Evolutionary conservation across 306 rosid genomes (phyloP), one percentile per base, ranked within the genome.

Genomic region (Vigna trinervia): DNA sequence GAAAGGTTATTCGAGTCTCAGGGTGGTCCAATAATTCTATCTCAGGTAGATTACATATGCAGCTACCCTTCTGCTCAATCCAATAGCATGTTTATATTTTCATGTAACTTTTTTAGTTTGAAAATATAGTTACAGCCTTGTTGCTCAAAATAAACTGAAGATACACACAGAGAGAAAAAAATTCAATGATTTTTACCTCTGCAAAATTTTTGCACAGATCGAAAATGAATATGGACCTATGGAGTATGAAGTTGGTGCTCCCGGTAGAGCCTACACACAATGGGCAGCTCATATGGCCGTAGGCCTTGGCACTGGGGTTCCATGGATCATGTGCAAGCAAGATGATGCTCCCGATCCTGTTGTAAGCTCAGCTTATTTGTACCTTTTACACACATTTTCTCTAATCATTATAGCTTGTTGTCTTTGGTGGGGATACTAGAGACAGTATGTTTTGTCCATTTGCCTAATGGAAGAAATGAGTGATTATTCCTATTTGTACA

Each of bases 281-380:
- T 95, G 99, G 99, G 99, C 99, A 8, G 99, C 99, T 28, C 83
- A 84, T 66, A 92, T 95, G 99, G 99, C 99, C 60, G 62, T 88
- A 46, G 97, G 90, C 75, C 97, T 92, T 1, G 80, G 86, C n/a
- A 95, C 99, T 0, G 99, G 97, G 46, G 99, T 95, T 77, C 99
- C 99, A 7, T 95, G 99, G 99, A 89, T 95, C 75, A 95, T 95
- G 99, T 95, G 99, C 90, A 95, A 95, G 85, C 99, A 95, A 86
- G 99, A 95, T 76, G 99, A 95, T 83, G 99, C 99, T 76, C 99
- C 99, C 82, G 99, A 95, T 83, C 99, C 99, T 77, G 14, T 95
- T 78, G 99, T 92, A 84, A 90, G 98, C 75, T 59, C 53, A 63
- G 20, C 71, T 26, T 39, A 30, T 76, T 76, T 71, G 75, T 28